Evolutionary conservation across 257 asterid species (phyloP), one percentile per base, ranked within the genome.

Genomic region (Fraxinus pennsylvanica): DNA sequence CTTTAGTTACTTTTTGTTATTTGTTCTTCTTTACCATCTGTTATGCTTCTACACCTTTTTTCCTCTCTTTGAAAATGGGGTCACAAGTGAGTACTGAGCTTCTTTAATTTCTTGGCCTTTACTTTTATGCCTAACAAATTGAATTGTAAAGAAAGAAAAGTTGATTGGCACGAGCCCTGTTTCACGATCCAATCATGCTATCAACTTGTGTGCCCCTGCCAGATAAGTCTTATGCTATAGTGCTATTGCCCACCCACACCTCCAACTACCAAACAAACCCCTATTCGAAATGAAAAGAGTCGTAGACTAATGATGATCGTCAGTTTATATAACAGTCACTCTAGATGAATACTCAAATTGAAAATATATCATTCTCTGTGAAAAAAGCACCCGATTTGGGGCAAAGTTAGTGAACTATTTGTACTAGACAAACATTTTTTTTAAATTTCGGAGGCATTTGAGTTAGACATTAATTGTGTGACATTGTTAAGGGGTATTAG

Each of bases 141-240:
- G 82, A 88, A 80, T 81, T 78, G 79, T 78, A 81, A 9, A 67
- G 74, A 75, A 78, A 19, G 32, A 79, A 91, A 88, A 88, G 95
- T 87, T 80, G 87, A 80, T 82, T 81, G 87, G 88, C 94, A 90
- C 91, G 90, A 87, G 88, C 84, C 84, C 80, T 88, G 95, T 90
- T 88, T 89, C 91, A 87, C 88, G 85, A 88, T 87, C 91, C 87
- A 83, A 89, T 89, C 96, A 89, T 92, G 79, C 80, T 76, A 76
- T 77, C 85, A 73, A 82, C 87, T 85, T 81, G 94, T 83, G 92
- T 81, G 85, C 85, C 87, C 85, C 71, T 77, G 90, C 88, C 93
- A 92, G 91, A 81, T 87, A 81, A 59, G 81, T 77, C 33, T 70
- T 84, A 30, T 80, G 73, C 78, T 73, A 73, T 80, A 76, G 59